A percentile compares a stretch with the other conserved stretches of the same genome.
These are phyloP conservation scores for Mycena venus DNA, from an alignment of 768 basidiomycete genomes.

Conservation along the genomic window DNA sequence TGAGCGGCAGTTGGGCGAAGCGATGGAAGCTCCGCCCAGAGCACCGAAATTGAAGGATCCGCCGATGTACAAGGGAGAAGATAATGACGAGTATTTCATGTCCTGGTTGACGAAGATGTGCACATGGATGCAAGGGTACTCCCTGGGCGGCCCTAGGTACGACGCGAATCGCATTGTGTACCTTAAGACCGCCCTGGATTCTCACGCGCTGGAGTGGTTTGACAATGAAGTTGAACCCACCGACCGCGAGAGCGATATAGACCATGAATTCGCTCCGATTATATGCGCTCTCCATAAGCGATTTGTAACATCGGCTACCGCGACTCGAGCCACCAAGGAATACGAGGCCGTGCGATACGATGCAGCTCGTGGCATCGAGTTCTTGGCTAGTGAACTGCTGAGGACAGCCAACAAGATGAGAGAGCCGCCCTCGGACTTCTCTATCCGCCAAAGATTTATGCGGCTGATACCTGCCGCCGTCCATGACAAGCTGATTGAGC, in stretches of 20 bases:
- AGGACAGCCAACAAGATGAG: not conserved
- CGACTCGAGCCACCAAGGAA: not conserved
- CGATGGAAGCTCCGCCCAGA: not conserved
- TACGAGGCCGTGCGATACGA: conserved; percentile 2
- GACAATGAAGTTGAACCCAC: not conserved
- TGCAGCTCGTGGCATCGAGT: not conserved
- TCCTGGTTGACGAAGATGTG: not conserved
- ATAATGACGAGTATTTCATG: not conserved
- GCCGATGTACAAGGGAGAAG: not conserved
- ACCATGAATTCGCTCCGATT: not conserved
- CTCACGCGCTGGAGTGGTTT: conserved; percentile 1
- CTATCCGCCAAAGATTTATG: conserved; percentile 1
- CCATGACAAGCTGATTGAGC: not conserved
- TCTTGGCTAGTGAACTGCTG: not conserved
- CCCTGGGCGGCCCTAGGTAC: not conserved
- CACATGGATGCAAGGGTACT: not conserved
- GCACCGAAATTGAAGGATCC: not conserved
- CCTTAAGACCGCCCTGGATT: not conserved
- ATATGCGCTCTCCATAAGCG: not conserved
- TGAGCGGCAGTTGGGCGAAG: not conserved
- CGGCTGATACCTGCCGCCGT: not conserved
- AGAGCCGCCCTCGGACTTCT: not conserved
- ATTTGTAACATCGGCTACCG: not conserved
- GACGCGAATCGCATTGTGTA: not conserved
- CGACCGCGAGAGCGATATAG: not conserved